A percentile compares a stretch with the other conserved stretches of the same genome.
These are phyloP conservation scores for Exophiala aquamarina DNA, from an alignment of 2,329 filamentous ascomycete species.

Conservation along the genomic window DNA sequence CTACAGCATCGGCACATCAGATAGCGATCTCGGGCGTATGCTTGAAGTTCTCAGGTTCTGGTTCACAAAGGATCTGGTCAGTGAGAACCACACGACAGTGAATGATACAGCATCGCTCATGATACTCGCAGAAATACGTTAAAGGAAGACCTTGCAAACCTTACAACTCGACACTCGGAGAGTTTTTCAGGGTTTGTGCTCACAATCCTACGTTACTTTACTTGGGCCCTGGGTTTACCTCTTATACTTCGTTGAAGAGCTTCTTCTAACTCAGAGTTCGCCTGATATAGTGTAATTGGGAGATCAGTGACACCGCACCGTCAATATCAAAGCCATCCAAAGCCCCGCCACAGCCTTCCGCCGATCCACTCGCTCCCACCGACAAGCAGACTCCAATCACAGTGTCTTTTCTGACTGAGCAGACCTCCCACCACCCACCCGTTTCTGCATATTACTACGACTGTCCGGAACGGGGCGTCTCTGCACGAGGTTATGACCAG, in stretches of 20 bases:
- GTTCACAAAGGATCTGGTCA: constrained; percentile 92
- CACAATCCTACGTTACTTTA: constrained; percentile 5
- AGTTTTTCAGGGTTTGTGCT: constrained; percentile 83
- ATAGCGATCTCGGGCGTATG: constrained; percentile 90
- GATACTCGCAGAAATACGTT: constrained; percentile 76
- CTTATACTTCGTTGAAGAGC: neutral
- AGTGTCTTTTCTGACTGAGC: constrained; percentile 93
- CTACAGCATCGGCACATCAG: constrained; percentile 75
- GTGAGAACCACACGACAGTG: constrained; percentile 8
- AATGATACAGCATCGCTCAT: constrained; percentile 9
- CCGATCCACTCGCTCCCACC: constrained; percentile 34
- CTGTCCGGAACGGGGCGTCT: constrained; percentile 86
- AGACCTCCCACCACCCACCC: constrained; percentile 95
- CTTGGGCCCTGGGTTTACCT: neutral
- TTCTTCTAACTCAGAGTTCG: constrained; percentile 3
- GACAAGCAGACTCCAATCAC: constrained; percentile 56
- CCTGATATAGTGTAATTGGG: constrained; percentile 78
- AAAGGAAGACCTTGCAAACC: constrained; percentile 99
- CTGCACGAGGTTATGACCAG: constrained; percentile 89
- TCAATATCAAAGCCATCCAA: constrained; percentile 49
- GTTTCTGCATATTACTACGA: constrained; percentile 94
- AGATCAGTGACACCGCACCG: constrained; percentile 76
- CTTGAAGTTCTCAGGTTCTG: constrained; percentile 92
- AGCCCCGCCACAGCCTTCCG: constrained; percentile 35
- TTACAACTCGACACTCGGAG: constrained; percentile 94